Evolutionary conservation across 2,329 filamentous ascomycete genomes (phyloP), one percentile per base, ranked within the genome.

Genomic region (Setomelanomma holmii): DNA sequence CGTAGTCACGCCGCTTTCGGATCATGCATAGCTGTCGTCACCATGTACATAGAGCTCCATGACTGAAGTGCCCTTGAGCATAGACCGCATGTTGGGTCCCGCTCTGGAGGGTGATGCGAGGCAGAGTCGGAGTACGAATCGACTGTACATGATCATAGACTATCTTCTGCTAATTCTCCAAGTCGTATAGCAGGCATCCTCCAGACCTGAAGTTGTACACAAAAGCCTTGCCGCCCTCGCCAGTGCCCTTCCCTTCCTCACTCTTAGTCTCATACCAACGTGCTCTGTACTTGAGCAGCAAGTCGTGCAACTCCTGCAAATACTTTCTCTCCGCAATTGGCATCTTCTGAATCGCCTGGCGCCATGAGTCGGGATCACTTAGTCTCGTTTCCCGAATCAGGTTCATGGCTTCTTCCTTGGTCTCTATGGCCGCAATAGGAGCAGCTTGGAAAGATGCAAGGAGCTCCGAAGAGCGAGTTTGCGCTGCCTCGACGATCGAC

Each of bases 171-270:
- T 36, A 74, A 40, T 51, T 66, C 45, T 73, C 81, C 55, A 97
- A 76, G 75, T 96, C 92, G 74, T 96, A 96, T 70, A 93, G 91
- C 44, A 96, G 83, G 71, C 90, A 93, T 52, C 84, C 88, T 0
- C 89, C 90, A 8, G 91, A 96, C 53, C 92, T 82, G 65, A 96
- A 96, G 67, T 96, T 96, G 76, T 96, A 96, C 45, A 97, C 84
- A 75, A 96, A 96, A 10, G 90, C 89, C 71, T 93, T 90, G 40
- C 84, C 83, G 20, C 83, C 82, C 7, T 74, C 69, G 1, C 61
- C 67, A 38, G 81, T 83, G 4, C 76, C 71, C n/a, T 58, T 65
- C 4, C 56, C 64, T 42, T 66, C 61, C 33, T 67, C 62, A 47
- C 58, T 64, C 1, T 58, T 61, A 27, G 67, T 67, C 44, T 79